These are phyloP conservation scores for Aquilaria sinensis DNA, from an alignment of 345 rosid genomes.

Conservation along the genomic window DNA sequence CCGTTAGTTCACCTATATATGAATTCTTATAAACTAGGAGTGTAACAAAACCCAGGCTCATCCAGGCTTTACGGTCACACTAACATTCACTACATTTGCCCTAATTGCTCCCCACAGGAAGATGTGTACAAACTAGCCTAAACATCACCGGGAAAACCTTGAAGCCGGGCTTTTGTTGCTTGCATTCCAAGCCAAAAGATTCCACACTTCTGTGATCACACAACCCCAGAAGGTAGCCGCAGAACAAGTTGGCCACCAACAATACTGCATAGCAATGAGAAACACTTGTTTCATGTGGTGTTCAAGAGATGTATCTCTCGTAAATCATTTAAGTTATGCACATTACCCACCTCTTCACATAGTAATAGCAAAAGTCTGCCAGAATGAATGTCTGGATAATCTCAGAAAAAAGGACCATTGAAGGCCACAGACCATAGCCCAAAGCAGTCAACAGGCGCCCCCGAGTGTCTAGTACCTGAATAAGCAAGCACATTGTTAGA, in stretches of 20 bases:
- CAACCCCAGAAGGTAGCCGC: slow-evolving; percentile 89
- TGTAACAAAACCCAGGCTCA: slow-evolving; percentile 2
- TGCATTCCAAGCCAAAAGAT: neutral
- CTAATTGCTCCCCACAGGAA: neutral
- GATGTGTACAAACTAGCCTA: neutral
- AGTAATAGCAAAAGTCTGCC: slow-evolving; percentile 90
- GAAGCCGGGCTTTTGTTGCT: neutral
- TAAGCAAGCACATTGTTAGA: slow-evolving; percentile 1
- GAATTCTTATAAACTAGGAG: neutral
- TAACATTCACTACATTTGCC: neutral
- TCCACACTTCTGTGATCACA: slow-evolving; percentile 18
- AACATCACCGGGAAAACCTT: neutral
- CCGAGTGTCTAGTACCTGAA: slow-evolving; percentile 76
- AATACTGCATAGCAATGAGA: slow-evolving; percentile 35
- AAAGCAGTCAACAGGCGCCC: slow-evolving; percentile 71
- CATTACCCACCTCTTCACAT: slow-evolving; percentile 53
- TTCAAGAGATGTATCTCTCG: too few species aligned
- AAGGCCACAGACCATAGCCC: slow-evolving; percentile 89
- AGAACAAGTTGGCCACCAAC: slow-evolving; percentile 88
- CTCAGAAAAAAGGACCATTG: slow-evolving; percentile 80
- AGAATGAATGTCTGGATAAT: slow-evolving; percentile 84
- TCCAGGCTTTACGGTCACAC: slow-evolving; percentile 7
- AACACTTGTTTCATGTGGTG: neutral
- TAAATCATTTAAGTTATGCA: neutral
- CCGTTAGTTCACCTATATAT: too few species aligned